Percentiles rank a stretch among this genome's conserved stretches.
These are phyloP conservation scores for Flaveria robusta DNA, from an alignment of 129 eudicot genomes.

Conservation along the genomic window DNA sequence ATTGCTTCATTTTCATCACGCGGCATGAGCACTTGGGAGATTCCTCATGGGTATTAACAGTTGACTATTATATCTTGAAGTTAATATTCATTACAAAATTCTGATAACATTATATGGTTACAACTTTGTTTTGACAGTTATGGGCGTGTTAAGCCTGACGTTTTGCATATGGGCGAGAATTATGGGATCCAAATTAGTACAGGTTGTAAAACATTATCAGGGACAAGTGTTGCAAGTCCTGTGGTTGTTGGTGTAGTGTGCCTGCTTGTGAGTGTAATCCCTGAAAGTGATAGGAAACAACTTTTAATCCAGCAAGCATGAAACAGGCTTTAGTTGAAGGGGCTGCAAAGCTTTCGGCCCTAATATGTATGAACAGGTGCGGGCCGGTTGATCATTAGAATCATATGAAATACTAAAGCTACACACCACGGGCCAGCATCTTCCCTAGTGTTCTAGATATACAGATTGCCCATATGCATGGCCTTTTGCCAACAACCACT, in stretches of 20 bases:
- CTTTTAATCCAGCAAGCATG: slow-evolving; percentile 91
- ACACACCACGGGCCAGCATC: slow-evolving; percentile 90
- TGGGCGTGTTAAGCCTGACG: slow-evolving; percentile 97
- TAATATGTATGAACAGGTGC: slow-evolving; percentile 97
- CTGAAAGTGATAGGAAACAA: slow-evolving; percentile 63
- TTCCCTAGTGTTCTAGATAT: slow-evolving; percentile 87
- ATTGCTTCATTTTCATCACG: slow-evolving; percentile 98
- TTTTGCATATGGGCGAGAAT: slow-evolving; percentile 98
- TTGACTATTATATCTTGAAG: background rate
- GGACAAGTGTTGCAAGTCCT: slow-evolving; percentile 99
- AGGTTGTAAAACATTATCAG: slow-evolving; percentile 93
- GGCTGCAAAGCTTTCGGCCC: slow-evolving; percentile 95
- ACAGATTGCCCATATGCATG: slow-evolving; percentile 95
- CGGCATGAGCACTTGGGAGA: slow-evolving; percentile 99
- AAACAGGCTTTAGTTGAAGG: slow-evolving; percentile 99
- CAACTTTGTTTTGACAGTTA: slow-evolving; percentile 47
- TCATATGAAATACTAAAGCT: slow-evolving; percentile 84
- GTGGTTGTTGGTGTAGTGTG: slow-evolving; percentile 99
- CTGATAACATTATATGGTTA: background rate
- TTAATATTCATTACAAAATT: background rate
- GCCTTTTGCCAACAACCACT: slow-evolving; percentile 99
- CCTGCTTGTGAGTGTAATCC: slow-evolving; percentile 87
- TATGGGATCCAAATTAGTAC: slow-evolving; percentile 97
- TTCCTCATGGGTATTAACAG: slow-evolving; percentile 86
- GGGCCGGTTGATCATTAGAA: slow-evolving; percentile 95